Evolutionary conservation across 768 basidiomycete genomes (phyloP).

Genomic region (Suillus paluster): DNA sequence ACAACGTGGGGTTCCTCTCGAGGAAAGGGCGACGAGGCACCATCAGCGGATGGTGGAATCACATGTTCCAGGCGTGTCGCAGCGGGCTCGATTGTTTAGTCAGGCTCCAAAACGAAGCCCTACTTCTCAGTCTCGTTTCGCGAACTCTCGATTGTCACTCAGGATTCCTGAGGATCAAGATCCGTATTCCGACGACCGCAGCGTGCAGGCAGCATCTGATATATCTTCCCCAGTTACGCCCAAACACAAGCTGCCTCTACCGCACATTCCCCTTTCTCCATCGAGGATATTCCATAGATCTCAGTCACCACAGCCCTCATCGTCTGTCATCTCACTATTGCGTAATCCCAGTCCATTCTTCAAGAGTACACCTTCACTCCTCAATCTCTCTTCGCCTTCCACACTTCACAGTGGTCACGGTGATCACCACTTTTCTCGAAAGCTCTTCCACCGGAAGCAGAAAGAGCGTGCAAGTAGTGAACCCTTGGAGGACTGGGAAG

Average conservation of each 20-base stretch:
- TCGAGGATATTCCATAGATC: slow-evolving; percentile 38
- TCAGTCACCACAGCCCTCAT: slow-evolving; percentile 37
- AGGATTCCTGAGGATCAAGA: slow-evolving; percentile 38
- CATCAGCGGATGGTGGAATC: slow-evolving; percentile 37
- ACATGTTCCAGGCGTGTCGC: slow-evolving; percentile 24
- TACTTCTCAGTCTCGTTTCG: slow-evolving; percentile 35
- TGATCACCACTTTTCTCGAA: slow-evolving; percentile 32
- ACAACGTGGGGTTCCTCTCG: slow-evolving; percentile 45
- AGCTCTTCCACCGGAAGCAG: slow-evolving; percentile 39
- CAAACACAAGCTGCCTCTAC: slow-evolving; percentile 32
- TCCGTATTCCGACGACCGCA: slow-evolving; percentile 35
- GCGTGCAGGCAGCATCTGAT: slow-evolving; percentile 35
- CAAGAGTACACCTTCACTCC: slow-evolving; percentile 37
- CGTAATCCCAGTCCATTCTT: slow-evolving; percentile 40
- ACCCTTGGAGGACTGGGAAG: slow-evolving; percentile 38
- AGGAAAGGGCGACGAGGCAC: slow-evolving; percentile 43
- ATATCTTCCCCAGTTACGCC: slow-evolving; percentile 36
- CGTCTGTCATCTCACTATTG: slow-evolving; percentile 38
- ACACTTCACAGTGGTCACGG: slow-evolving; percentile 26
- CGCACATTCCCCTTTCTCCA: slow-evolving; percentile 34
- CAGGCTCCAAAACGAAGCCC: slow-evolving; percentile 31
- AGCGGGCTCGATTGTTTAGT: slow-evolving; percentile 35
- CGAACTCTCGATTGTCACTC: slow-evolving; percentile 37
- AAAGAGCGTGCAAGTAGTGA: slow-evolving; percentile 39
- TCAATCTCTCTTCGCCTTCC: slow-evolving; percentile 34